Evolutionary conservation across 768 basidiomycete species (phyloP).

Genomic region (Crepidotus variabilis): DNA sequence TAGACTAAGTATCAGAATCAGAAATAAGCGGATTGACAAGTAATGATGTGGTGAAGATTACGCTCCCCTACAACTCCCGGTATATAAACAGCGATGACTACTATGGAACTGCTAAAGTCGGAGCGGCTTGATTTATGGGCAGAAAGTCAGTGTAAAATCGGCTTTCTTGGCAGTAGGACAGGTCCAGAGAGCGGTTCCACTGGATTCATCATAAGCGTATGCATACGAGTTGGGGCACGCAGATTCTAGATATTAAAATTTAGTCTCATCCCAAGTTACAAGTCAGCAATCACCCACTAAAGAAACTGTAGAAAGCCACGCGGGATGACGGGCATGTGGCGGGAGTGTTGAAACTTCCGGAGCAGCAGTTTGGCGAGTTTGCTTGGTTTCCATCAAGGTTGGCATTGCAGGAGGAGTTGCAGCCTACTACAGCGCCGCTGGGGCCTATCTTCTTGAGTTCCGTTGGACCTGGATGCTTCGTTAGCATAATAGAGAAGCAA

Average conservation of each 20-base stretch:
- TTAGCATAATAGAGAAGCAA: background rate
- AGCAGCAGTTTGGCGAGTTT: conserved; percentile 65
- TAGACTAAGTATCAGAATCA: no score
- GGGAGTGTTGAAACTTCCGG: conserved; percentile 47
- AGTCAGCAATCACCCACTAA: conserved; percentile 18
- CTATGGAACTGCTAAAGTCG: no score
- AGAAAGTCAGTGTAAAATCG: conserved; percentile 49
- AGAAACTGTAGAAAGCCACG: conserved; percentile 35
- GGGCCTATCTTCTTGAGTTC: conserved; percentile 43
- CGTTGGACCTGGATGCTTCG: conserved; percentile 35
- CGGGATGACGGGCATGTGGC: conserved; percentile 53
- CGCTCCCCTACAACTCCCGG: no score
- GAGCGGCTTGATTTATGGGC: conserved; percentile 25
- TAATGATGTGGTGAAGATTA: no score
- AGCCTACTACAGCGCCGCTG: conserved; percentile 53
- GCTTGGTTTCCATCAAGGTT: conserved; percentile 44
- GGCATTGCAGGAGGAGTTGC: conserved; percentile 53
- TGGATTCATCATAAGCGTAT: conserved; percentile 54
- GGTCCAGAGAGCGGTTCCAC: conserved; percentile 48
- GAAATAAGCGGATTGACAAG: no score
- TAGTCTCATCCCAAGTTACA: background rate
- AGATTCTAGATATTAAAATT: conserved; percentile 18
- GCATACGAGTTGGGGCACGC: conserved; percentile 47
- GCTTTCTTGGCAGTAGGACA: conserved; percentile 38
- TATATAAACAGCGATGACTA: no score